phyloP scores from a whole-genome alignment of 805 yeast species.

The Komagataella populi region DNA sequence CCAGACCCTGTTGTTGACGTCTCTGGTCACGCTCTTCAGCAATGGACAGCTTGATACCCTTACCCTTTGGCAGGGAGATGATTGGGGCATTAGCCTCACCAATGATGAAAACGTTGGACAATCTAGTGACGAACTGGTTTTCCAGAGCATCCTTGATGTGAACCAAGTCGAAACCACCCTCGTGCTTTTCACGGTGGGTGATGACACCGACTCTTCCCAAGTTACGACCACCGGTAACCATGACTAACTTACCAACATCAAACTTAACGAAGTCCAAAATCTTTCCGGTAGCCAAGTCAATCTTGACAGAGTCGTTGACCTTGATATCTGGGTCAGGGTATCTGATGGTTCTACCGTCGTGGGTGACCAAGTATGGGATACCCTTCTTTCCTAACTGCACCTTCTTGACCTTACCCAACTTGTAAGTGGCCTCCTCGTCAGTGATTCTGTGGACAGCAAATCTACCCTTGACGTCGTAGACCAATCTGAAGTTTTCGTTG shows the following conservation, averaged over 20 bases:
- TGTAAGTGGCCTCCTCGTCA: constrained; percentile 96
- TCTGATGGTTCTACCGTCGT: constrained; percentile 99
- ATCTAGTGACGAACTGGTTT: constrained; percentile 92
- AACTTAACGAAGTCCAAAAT: constrained; percentile 79
- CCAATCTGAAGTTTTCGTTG: constrained; percentile 98
- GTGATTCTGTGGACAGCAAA: constrained; percentile 99
- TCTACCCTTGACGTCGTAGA: constrained; percentile 98
- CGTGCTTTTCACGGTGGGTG: constrained; percentile 94
- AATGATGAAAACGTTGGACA: constrained; percentile 83
- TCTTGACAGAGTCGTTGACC: constrained; percentile 96
- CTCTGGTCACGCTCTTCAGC: constrained; percentile 98
- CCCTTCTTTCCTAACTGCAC: constrained; percentile 98
- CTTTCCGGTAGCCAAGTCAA: constrained; percentile 94
- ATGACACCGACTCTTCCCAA: constrained; percentile 96
- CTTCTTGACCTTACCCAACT: constrained; percentile 95
- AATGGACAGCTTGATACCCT: constrained; percentile 93
- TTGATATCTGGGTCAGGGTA: constrained; percentile 97
- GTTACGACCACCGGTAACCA: constrained; percentile 97
- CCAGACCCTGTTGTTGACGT: constrained; percentile 66
- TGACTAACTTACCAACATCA: constrained; percentile 84
- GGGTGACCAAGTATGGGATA: constrained; percentile 96
- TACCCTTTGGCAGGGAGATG: constrained; percentile 96
- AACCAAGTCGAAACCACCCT: constrained; percentile 95
- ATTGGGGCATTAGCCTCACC: constrained; percentile 94
- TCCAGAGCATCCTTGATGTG: constrained; percentile 93